Evolutionary conservation across 352 stramenopile species (phyloP).

Genomic region (Phytophthora tubulina): DNA sequence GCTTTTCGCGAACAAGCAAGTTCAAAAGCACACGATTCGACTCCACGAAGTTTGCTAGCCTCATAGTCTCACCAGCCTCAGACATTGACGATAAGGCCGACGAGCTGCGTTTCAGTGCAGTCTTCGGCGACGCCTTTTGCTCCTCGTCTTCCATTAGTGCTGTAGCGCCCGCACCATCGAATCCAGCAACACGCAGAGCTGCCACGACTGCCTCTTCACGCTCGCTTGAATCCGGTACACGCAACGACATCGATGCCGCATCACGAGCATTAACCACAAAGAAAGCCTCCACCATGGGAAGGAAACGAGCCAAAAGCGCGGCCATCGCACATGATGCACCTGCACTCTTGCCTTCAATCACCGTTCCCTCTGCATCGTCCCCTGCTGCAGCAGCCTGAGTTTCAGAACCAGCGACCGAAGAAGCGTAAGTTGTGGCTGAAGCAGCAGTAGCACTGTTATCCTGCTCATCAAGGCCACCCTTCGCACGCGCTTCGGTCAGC

Average conservation of each 20-base stretch:
- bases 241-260: slow-evolving; percentile 77
- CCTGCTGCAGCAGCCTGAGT: slow-evolving; percentile 31
- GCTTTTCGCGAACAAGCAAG: slow-evolving; percentile 96
- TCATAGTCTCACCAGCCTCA: slow-evolving; percentile 71
- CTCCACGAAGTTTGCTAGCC: slow-evolving; percentile 94
- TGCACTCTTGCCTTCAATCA: slow-evolving; percentile 91
- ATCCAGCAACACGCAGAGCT: slow-evolving; percentile 72
- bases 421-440: slow-evolving; percentile 28
- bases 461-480: slow-evolving; percentile 76
- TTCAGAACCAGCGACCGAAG: slow-evolving; percentile 48
- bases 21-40: slow-evolving; percentile 98
- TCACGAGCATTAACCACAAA: slow-evolving; percentile 98
- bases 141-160: slow-evolving; percentile 42
- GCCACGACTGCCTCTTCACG: slow-evolving; percentile 82
- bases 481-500: slow-evolving; percentile 79
- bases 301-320: slow-evolving; percentile 96
- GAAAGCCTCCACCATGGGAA: slow-evolving; percentile 98
- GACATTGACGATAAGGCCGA: slow-evolving; percentile 56
- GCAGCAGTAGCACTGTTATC: slow-evolving; percentile 32
- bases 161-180: slow-evolving; percentile 52
- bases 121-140: slow-evolving; percentile 39
- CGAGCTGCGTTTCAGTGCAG: slow-evolving; percentile 45
- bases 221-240: slow-evolving; percentile 76
- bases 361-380: slow-evolving; percentile 81
- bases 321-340: slow-evolving; percentile 92